A percentile compares a stretch with the other conserved stretches of the same genome.
phyloP scores from a whole-genome alignment of 2,329 filamentous ascomycete genomes.

The Pochonia chlamydosporia region DNA sequence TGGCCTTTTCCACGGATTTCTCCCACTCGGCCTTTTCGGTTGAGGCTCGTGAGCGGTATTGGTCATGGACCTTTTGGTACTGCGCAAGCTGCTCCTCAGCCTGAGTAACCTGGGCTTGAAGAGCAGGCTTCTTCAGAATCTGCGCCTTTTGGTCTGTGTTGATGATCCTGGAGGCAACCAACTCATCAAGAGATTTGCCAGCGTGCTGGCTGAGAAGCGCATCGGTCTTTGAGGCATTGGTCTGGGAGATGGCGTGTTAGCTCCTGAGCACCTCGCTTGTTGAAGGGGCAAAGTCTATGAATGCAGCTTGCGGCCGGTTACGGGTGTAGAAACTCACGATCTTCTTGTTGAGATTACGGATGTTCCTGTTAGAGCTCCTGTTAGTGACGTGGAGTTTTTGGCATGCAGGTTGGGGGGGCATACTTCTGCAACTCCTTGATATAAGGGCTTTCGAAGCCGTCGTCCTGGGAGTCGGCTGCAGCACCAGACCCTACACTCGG shows the following conservation, averaged over 20 bases:
- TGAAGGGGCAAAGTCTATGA: not conserved
- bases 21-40: constrained; percentile 56
- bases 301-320: too few relatives aligned
- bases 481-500: constrained; percentile 40
- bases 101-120: constrained; percentile 62
- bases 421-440: constrained; percentile 90
- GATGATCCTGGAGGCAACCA: constrained; percentile 67
- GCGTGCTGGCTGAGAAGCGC: constrained; percentile 62
- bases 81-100: constrained; percentile 68
- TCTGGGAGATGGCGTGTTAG: constrained; percentile 39
- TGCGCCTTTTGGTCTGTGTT: constrained; percentile 76
- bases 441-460: constrained; percentile 65
- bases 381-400: not conserved
- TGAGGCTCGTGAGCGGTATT: constrained; percentile 57
- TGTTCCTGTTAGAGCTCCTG: constrained; percentile 51
- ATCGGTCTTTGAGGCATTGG: constrained; percentile 68
- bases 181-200: constrained; percentile 65
- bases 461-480: constrained; percentile 53
- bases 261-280: not conserved
- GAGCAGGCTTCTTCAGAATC: constrained; percentile 68
- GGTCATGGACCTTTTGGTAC: constrained; percentile 69
- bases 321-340: constrained; percentile 57
- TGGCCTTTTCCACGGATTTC: constrained; percentile 51
- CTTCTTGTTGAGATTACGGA: constrained; percentile 92
- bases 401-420: constrained; percentile 22